Evolutionary conservation across 148 eudicot species (phyloP).

Genomic region (Silene conica): DNA sequence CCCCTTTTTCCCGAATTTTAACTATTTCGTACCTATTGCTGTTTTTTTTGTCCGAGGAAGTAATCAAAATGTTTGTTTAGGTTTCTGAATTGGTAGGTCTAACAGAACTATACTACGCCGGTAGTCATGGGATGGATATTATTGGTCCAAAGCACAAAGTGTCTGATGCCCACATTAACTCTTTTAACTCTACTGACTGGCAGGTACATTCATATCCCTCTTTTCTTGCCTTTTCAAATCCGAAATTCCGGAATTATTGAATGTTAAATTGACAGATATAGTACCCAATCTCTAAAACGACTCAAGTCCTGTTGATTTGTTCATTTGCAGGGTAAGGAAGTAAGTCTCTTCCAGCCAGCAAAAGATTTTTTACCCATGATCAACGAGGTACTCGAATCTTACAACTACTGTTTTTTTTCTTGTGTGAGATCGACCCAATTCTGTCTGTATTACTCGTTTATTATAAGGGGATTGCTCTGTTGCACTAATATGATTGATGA

Average conservation of each 20-base stretch:
- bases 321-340: slow-evolving; percentile 58
- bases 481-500: no score
- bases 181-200: slow-evolving; percentile 39
- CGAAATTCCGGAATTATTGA: background rate
- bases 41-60: no score
- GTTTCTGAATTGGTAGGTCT: slow-evolving; percentile 71
- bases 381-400: slow-evolving; percentile 40
- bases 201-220: slow-evolving; percentile 31
- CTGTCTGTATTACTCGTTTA: no score
- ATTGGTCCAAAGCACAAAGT: slow-evolving; percentile 47
- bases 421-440: background rate
- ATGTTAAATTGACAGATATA: slow-evolving; percentile 3
- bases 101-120: slow-evolving; percentile 76
- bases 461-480: no score
- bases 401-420: background rate
- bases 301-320: background rate
- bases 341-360: slow-evolving; percentile 81
- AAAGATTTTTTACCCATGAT: slow-evolving; percentile 74
- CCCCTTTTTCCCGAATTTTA: background rate
- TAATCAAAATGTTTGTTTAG: slow-evolving; percentile 29
- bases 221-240: background rate
- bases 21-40: background rate
- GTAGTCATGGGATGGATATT: slow-evolving; percentile 97
- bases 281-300: no score
- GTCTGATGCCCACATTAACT: slow-evolving; percentile 27